phyloP scores from a whole-genome alignment of 495 filamentous ascomycete species.

The Hamigera avellanea region DNA sequence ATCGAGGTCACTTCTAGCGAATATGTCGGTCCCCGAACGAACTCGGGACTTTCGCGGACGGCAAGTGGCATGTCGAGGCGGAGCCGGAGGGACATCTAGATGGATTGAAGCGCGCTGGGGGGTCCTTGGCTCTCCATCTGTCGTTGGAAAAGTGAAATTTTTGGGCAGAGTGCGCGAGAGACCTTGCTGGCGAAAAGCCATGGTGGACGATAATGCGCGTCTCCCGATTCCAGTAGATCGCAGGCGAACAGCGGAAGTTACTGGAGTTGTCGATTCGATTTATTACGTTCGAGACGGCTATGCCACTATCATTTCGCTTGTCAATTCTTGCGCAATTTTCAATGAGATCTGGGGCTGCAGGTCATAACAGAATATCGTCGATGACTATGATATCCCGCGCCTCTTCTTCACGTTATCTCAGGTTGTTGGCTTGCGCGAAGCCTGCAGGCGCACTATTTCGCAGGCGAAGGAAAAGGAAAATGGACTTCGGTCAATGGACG shows the following conservation, averaged over 20 bases:
- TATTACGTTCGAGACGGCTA: slow-evolving; percentile 5
- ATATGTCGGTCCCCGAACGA: slow-evolving; percentile 33
- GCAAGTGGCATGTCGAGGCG: slow-evolving; percentile 41
- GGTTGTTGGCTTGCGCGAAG: neutral
- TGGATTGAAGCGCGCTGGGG: slow-evolving; percentile 39
- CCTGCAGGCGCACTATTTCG: neutral
- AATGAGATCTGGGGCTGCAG: neutral
- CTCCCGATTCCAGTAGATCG: slow-evolving; percentile 4
- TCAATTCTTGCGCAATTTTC: slow-evolving; percentile 4
- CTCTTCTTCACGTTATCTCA: too few species aligned
- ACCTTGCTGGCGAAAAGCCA: slow-evolving; percentile 38
- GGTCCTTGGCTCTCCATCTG: slow-evolving; percentile 42
- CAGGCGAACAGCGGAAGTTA: slow-evolving; percentile 2
- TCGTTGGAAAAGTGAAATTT: slow-evolving; percentile 51
- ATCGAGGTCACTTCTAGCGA: slow-evolving; percentile 23
- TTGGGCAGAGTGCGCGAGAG: slow-evolving; percentile 55
- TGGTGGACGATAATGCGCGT: slow-evolving; percentile 12
- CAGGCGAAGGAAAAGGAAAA: too few species aligned
- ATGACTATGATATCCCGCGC: too few species aligned
- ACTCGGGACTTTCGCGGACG: slow-evolving; percentile 33
- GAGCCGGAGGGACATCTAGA: slow-evolving; percentile 33
- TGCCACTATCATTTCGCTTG: slow-evolving; percentile 17
- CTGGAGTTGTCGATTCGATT: slow-evolving; percentile 3
- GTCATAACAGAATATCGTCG: too few species aligned
- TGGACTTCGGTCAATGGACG: too few species aligned